Conservation (phyloP, 192 early-diverging fungal species). For the Rhizoclosmatium sp. region DNA sequence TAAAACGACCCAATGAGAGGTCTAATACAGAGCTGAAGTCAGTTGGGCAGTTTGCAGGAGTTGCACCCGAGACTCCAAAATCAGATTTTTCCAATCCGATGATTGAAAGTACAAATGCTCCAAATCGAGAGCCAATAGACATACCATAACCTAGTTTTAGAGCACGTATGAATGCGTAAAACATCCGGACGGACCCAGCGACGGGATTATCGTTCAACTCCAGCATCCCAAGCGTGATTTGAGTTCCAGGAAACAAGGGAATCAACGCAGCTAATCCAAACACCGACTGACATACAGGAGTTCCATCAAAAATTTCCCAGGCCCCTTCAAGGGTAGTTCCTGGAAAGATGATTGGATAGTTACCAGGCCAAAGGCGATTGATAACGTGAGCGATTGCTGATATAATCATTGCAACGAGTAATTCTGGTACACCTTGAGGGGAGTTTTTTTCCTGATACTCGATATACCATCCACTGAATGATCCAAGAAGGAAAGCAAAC, state of each 20-base stretch:
- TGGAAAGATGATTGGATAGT: slow-evolving; percentile 6
- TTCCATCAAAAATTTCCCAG: neutral
- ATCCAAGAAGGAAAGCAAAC: slow-evolving; percentile 11
- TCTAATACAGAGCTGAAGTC: neutral
- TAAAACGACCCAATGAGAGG: neutral
- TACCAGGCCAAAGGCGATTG: slow-evolving; percentile 28
- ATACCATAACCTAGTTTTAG: slow-evolving; percentile 34
- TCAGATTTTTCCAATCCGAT: neutral
- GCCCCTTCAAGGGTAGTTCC: neutral
- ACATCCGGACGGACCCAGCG: slow-evolving; percentile 33
- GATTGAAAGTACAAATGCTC: slow-evolving; percentile 10
- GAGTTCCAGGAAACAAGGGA: slow-evolving; percentile 17
- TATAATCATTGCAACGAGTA: slow-evolving; percentile 21
- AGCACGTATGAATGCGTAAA: slow-evolving; percentile 25
- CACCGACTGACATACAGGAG: slow-evolving; percentile 7
- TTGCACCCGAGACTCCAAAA: slow-evolving; percentile 10
- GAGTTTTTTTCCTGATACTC: neutral
- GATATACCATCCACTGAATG: neutral
- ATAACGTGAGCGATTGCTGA: slow-evolving; percentile 4
- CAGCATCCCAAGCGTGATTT: slow-evolving; percentile 25
- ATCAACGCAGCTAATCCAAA: slow-evolving; percentile 10
- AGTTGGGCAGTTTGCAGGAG: neutral
- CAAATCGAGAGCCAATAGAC: slow-evolving; percentile 31
- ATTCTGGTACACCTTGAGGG: slow-evolving; percentile 13
- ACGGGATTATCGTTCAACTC: slow-evolving; percentile 27